Conservation (phyloP, 2,329 filamentous ascomycete genomes). For the Xylaria sp. region DNA sequence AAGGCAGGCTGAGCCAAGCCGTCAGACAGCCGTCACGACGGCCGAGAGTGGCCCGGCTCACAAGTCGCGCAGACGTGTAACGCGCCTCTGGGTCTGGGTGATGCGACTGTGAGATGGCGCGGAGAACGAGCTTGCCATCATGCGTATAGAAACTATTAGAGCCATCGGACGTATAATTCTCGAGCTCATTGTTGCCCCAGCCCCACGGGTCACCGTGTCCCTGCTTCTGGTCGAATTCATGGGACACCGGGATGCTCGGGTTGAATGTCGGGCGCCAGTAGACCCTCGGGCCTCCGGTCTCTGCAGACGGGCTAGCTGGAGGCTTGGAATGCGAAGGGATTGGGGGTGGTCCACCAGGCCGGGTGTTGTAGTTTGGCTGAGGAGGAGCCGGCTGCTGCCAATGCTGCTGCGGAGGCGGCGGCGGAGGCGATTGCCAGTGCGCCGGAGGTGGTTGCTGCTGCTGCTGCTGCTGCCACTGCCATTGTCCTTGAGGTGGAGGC, state of each 20-base stretch:
- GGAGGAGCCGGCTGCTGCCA: conserved; percentile 29
- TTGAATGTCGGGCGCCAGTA: conserved; percentile 67
- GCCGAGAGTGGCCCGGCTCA: conserved; percentile 62
- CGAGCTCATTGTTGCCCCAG: conserved; percentile 71
- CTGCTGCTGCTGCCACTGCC: conserved; percentile 37
- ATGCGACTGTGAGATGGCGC: conserved; percentile 57
- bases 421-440: conserved; percentile 29
- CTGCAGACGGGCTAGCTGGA: conserved; percentile 12
- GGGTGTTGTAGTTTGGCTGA: conserved; percentile 38
- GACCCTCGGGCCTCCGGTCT: conserved; percentile 32
- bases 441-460: conserved; percentile 21
- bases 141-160: conserved; percentile 66
- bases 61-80: conserved; percentile 67
- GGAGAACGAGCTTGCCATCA: conserved; percentile 63
- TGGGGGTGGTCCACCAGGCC: conserved; percentile 39
- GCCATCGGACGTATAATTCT: conserved; percentile 64
- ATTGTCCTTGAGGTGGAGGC: conserved; percentile 28
- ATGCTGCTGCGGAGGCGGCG: conserved; percentile 16
- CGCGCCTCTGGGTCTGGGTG: conserved; percentile 53
- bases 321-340: conserved; percentile 41
- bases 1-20: conserved; percentile 63
- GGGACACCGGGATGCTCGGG: conserved; percentile 57
- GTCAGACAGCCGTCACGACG: conserved; percentile 64
- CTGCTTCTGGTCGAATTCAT: conserved; percentile 65
- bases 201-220: conserved; percentile 64